Base-by-base conservation (phyloP, 495 filamentous ascomycete genomes). In the Barbatosphaeria neglecta region DNA sequence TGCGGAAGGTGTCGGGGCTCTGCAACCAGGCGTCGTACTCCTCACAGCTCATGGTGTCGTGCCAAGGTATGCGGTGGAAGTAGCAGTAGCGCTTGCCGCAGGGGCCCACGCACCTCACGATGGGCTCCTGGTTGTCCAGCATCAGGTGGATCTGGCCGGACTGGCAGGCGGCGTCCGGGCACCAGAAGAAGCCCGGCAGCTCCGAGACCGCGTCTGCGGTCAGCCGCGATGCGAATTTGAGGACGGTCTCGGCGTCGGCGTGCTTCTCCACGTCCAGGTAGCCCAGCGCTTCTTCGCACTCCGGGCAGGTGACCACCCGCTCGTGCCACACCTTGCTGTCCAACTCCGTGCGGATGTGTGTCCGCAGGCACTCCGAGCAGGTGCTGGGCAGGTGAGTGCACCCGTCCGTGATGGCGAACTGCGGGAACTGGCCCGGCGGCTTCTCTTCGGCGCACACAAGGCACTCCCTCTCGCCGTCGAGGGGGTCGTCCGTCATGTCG, bases 51-150 rank as follows among this genome's bases (percentile, higher is more conserved):
- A 57, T 44, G 25, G 55, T 59, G 23, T 57, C 50, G 42, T 67
- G 62, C 62, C 59, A 65, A n/a, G 46, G 46, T 11, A 54, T 27
- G 13, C 48, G 44, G 48, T 66, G 63, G 3, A 35, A 45, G 38
- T 55, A 61, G 41, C 57, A 67, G 40, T 53, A 60, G 22, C 49
- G 52, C 27, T 42, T 47, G 1, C 52, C 50, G 31, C 61, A 67
- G 1, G 31, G 2, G 2, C 51, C 50, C n/a, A 40, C 37, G 37
- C 59, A 64, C 3, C 51, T 51, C 16, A 64, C 44, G 38, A 65
- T 54, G 19, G 59, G 59, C 23, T 50, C 43, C 27, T 51, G 54
- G 13, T 41, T 27, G 0, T 55, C 50, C 19, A 50, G 50, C 17
- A n/a, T n/a, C n/a, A 38, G 50, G 33, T 64, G 62, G 18, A 65